Evolutionary conservation across 2,329 filamentous ascomycete genomes (phyloP).

Genomic region (Xylariaceae sp.): DNA sequence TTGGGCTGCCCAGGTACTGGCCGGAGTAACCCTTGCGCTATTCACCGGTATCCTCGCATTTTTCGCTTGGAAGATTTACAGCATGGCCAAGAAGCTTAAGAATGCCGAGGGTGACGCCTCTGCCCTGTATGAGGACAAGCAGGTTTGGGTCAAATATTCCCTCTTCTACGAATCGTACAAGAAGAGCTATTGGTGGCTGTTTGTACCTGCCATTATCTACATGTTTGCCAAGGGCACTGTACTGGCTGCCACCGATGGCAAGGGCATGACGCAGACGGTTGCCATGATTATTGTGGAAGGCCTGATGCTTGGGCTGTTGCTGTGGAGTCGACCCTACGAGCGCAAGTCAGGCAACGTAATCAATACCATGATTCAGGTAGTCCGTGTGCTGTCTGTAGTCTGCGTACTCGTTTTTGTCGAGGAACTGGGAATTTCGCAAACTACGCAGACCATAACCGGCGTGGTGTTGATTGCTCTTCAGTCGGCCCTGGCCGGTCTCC

Average conservation of each 20-base stretch:
- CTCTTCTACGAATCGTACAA: constrained; percentile 97
- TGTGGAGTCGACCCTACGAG: constrained; percentile 84
- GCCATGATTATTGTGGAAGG: constrained; percentile 79
- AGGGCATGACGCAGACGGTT: constrained; percentile 76
- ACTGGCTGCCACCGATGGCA: constrained; percentile 78
- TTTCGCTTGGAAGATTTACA: constrained; percentile 81
- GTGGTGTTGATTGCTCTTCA: constrained; percentile 93
- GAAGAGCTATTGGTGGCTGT: constrained; percentile 95
- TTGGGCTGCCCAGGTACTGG: constrained; percentile 83
- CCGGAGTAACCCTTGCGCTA: constrained; percentile 71
- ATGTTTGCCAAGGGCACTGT: constrained; percentile 85
- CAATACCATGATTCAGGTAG: constrained; percentile 86
- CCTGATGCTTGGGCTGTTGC: constrained; percentile 70
- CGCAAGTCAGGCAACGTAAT: constrained; percentile 85
- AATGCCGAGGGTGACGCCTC: constrained; percentile 67
- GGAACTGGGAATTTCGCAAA: constrained; percentile 82
- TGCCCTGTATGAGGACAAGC: constrained; percentile 81
- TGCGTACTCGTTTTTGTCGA: constrained; percentile 94
- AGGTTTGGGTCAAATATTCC: constrained; percentile 91
- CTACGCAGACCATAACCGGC: constrained; percentile 89
- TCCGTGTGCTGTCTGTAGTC: constrained; percentile 80
- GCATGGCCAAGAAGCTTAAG: constrained; percentile 69
- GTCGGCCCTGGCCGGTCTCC: constrained; percentile 71
- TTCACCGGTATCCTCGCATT: constrained; percentile 80
- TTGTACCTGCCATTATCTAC: constrained; percentile 84